phyloP scores from a whole-genome alignment of 192 early-diverging fungal species.

The Endogone sp. region DNA sequence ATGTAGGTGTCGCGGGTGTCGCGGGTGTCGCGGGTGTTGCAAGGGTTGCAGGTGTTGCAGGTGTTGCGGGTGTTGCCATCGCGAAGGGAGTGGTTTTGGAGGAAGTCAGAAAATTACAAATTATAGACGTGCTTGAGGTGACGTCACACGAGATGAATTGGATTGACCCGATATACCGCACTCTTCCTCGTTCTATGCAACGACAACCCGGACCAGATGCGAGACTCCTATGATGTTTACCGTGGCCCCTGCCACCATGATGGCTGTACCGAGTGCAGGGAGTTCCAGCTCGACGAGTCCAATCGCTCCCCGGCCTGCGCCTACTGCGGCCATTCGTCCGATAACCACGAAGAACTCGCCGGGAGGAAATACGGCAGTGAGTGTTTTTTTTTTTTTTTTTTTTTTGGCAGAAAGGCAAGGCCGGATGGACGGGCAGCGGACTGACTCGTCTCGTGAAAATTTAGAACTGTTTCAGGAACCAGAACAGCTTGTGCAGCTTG shows the following conservation, averaged over 20 bases:
- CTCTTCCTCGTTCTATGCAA: background rate
- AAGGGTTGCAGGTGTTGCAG: too few relatives aligned
- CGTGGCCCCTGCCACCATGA: background rate
- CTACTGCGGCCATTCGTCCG: background rate
- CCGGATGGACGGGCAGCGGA: too few relatives aligned
- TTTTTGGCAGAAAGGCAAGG: background rate
- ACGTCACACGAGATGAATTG: background rate
- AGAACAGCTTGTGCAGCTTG: too few relatives aligned
- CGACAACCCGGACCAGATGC: background rate
- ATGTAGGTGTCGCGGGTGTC: constrained; percentile 1
- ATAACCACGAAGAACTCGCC: background rate
- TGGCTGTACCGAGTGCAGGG: background rate
- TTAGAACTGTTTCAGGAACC: too few relatives aligned
- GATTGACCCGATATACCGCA: background rate
- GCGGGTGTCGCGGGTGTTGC: too few relatives aligned
- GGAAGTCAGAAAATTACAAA: too few relatives aligned
- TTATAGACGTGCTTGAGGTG: background rate
- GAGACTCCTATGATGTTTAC: background rate
- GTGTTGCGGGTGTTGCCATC: background rate
- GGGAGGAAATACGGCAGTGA: background rate
- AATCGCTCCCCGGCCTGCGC: background rate
- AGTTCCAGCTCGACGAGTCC: background rate
- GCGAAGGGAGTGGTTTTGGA: background rate
- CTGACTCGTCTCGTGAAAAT: too few relatives aligned
- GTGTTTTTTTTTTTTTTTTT: too few relatives aligned